Base-by-base conservation (phyloP, 176 grass and related monocot genomes). In the Aegilops sharonensis region DNA sequence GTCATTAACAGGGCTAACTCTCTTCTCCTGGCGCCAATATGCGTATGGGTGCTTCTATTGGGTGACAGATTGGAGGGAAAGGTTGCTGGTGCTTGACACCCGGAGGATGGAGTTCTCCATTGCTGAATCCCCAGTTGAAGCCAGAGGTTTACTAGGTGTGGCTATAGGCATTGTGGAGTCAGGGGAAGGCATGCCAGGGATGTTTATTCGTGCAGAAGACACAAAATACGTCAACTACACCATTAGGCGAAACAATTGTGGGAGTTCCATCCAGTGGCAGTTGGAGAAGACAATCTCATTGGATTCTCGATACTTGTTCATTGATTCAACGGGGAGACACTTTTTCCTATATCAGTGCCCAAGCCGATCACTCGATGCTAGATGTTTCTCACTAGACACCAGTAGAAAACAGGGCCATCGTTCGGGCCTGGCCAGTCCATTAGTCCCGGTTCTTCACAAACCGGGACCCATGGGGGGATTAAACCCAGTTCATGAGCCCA, bases 1-100 rank as follows among this genome's bases (percentile, higher is more conserved):
- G 2, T 13, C 12, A 0, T 32, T 5, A 4, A 35, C 14, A 32
- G 0, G 0, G 0, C 6, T 31, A 25, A 1, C 30, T 4, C 30
- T 30, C 6, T 34, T 68, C 65, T 68, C 30, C 15, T 9, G 14
- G 29, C 65, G 14, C 1, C 11, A 68, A 18, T 68, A 68, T 3
- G 31, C 31, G 2, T 35, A 68, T 68, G 27, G 27, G 27, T 21
- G 15, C 66, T 69, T 36, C 31, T 69, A 69, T 10, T 69, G 31
- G 66, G 15, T 36, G 31, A 18, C 15, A 34, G 30, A 35, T 35
- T 20, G 14, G 3, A 68, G 65, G 27, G 14, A 8, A 18, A 35
- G 7, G 31, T 35, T 69, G 3, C 2, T 69, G 66, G 66, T 69
- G 31, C 8, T 69, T 36, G 63, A 65, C 63, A 6, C 25, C 24